These are phyloP conservation scores for Canavalia gladiata DNA, from an alignment of 306 rosid genomes.

Conservation along the genomic window DNA sequence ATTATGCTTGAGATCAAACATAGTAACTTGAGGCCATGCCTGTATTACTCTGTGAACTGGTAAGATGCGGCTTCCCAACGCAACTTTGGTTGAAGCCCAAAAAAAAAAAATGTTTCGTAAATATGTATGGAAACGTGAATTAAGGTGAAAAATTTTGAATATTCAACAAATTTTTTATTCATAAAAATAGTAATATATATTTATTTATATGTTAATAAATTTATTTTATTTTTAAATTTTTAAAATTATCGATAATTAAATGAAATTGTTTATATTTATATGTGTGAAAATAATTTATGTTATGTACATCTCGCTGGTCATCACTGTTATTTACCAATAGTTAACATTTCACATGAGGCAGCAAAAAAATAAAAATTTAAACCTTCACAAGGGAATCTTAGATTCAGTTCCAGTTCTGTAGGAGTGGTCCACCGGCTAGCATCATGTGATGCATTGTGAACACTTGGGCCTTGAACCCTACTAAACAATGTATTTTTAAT, in stretches of 20 bases:
- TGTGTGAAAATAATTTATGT: neutral
- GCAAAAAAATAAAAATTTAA: neutral
- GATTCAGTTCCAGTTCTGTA: neutral
- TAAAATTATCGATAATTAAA: too few species aligned
- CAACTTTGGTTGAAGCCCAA: too few species aligned
- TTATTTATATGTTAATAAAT: too few species aligned
- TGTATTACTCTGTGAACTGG: too few species aligned
- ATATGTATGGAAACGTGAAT: neutral
- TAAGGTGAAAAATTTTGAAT: too few species aligned
- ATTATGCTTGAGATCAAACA: too few species aligned
- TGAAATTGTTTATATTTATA: too few species aligned
- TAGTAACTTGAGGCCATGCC: too few species aligned
- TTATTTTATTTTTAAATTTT: too few species aligned
- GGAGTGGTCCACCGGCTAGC: neutral
- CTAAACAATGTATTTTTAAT: neutral
- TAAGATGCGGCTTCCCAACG: too few species aligned
- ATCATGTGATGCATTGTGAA: slow-evolving; percentile 22
- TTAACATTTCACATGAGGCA: neutral
- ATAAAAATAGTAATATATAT: too few species aligned
- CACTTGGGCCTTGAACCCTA: neutral
- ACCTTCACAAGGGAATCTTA: neutral
- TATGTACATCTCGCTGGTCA: neutral
- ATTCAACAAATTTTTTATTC: too few species aligned
- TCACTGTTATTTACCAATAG: slow-evolving; percentile 3
- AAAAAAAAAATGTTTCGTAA: neutral